Evolutionary conservation across 441 rosid species (phyloP), one percentile per base, ranked within the genome.

Genomic region (Rhodomyrtus psidioides): DNA sequence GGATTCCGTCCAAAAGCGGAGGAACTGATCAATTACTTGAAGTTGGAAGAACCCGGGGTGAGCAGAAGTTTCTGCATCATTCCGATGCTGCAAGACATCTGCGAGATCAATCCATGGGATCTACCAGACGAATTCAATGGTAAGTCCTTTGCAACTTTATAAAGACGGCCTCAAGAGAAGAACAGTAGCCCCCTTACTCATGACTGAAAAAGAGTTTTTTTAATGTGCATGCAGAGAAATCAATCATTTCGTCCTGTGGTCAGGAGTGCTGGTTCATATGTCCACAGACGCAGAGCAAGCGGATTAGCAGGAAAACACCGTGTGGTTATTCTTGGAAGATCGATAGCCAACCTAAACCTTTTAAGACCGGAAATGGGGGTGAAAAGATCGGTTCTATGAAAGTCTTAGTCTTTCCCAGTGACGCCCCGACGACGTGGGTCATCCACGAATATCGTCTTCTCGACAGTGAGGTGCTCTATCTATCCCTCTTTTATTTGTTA

Each of bases 1-100:
- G 42, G 83, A n/a, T 85, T 85, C 83, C 83, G 56, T 53, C 86
- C 86, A 28, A 55, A 74, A 13, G 86, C 76, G 10, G 83, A 85
- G 34, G 86, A 76, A 42, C 46, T 76, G 9, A 46, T 85, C 46
- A n/a, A 14, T 51, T 75, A 85, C 83, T 57, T 85, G 83, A 55
- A n/a, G 83, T 55, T 39, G 55, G 27, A 79, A 42, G 57, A 53
- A 39, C 75, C 51, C 9, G 87, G 83, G 17, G 24, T 16, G 12
- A 21, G 46, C n/a, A 16, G 83, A 76, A 23, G 42, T 58, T 27
- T 46, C 83, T 81, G 83, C 84, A 30, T 81, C 42, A 57, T 85
- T 56, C 87, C 87, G 19, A 83, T 30, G n/a, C 12, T 81, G 23
- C 59, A 85, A 59, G 28, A 59, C 46, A 28, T 85, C 30, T 85